A percentile compares a stretch with the other conserved stretches of the same genome.
Evolutionary conservation across 768 basidiomycete species (phyloP).

Genomic region (Hirschioporus abietinus): DNA sequence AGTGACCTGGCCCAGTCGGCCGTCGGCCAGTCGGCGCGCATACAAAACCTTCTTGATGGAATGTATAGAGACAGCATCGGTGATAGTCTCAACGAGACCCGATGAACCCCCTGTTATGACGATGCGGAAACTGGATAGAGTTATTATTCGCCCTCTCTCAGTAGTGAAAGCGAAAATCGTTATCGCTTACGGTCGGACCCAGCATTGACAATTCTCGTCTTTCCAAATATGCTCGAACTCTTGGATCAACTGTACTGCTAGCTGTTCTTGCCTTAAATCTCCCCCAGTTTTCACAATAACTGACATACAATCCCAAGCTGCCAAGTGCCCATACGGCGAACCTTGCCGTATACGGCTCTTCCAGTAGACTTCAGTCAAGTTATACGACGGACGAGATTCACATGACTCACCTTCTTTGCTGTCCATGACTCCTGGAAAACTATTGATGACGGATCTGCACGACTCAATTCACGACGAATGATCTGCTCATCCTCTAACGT

Average conservation of each 20-base stretch:
- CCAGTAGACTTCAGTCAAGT: constrained; percentile 7
- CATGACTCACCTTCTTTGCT: constrained; percentile 70
- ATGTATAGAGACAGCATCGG: constrained; percentile 96
- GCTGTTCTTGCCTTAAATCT: constrained; percentile 94
- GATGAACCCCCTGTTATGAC: constrained; percentile 90
- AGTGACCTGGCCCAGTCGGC: constrained; percentile 81
- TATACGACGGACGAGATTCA: constrained; percentile 3
- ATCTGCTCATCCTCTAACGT: constrained; percentile 89
- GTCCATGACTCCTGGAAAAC: constrained; percentile 96
- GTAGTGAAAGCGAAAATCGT: background rate
- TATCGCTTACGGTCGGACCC: constrained; percentile 76
- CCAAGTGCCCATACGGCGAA: constrained; percentile 95
- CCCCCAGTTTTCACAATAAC: constrained; percentile 99
- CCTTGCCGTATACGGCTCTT: constrained; percentile 86
- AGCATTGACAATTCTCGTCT: constrained; percentile 88
- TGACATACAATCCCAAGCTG: constrained; percentile 85
- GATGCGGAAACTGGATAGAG: constrained; percentile 76
- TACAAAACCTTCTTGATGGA: constrained; percentile 99
- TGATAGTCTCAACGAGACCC: constrained; percentile 96
- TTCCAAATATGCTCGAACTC: constrained; percentile 94
- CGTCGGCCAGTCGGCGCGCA: constrained; percentile 76
- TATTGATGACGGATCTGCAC: constrained; percentile 91
- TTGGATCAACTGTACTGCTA: constrained; percentile 91
- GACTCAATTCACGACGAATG: constrained; percentile 88
- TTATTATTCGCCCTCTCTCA: background rate